Conservation (phyloP, 2,329 filamentous ascomycete species). For the Leptoxyphium fumago region DNA sequence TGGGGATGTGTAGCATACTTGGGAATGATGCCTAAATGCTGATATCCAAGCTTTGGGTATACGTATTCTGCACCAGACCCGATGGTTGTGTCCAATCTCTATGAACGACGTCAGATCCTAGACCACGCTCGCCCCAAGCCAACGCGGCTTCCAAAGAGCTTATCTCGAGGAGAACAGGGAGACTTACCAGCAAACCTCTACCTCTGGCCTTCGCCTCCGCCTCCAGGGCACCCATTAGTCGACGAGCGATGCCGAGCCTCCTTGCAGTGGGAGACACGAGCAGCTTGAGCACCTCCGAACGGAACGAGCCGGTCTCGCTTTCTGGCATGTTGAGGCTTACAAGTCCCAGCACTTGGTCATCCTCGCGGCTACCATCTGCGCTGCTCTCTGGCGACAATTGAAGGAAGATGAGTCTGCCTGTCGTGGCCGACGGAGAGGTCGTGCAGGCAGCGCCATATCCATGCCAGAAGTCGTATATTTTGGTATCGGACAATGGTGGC, state of each 20-base stretch:
- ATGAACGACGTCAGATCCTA: not conserved
- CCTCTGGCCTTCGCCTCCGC: slow-evolving; percentile 35
- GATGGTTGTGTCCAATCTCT: slow-evolving; percentile 40
- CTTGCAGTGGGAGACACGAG: slow-evolving; percentile 40
- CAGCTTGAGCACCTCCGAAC: slow-evolving; percentile 43
- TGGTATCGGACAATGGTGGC: slow-evolving; percentile 42
- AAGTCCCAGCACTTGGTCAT: slow-evolving; percentile 37
- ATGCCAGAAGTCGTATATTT: slow-evolving; percentile 45
- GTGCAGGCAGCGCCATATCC: slow-evolving; percentile 25
- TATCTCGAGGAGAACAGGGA: not conserved
- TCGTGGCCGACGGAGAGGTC: slow-evolving; percentile 29
- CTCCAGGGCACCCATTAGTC: slow-evolving; percentile 42
- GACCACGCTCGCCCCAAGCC: too few relatives aligned
- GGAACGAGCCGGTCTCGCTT: slow-evolving; percentile 42
- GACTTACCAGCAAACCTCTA: slow-evolving; percentile 39
- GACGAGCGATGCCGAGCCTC: slow-evolving; percentile 36
- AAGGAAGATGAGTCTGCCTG: slow-evolving; percentile 33
- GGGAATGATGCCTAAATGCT: slow-evolving; percentile 40
- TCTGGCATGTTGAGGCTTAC: slow-evolving; percentile 40
- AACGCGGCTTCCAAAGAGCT: too few relatives aligned
- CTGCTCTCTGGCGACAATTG: slow-evolving; percentile 5
- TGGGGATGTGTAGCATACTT: slow-evolving; percentile 35
- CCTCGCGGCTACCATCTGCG: not conserved
- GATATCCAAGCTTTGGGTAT: slow-evolving; percentile 43
- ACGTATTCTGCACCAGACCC: slow-evolving; percentile 38